These are phyloP conservation scores for Colletotrichum viniferum DNA, from an alignment of 2,329 filamentous ascomycete genomes.

Conservation along the genomic window DNA sequence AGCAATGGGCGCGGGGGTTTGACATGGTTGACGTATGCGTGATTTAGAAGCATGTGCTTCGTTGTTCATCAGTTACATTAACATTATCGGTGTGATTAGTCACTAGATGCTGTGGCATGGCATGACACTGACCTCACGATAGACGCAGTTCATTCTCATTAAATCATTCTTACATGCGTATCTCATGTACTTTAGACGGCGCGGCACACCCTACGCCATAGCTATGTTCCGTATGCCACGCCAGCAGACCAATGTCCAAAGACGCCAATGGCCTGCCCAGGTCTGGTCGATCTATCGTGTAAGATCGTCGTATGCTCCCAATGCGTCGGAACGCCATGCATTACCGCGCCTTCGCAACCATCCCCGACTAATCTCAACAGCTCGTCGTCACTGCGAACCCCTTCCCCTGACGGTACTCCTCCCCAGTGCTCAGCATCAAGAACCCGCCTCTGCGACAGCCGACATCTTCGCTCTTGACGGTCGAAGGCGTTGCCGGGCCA, in stretches of 20 bases:
- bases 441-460: background rate
- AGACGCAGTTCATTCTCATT: background rate
- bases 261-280: background rate
- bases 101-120: background rate
- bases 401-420: background rate
- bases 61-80: background rate
- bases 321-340: background rate
- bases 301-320: background rate
- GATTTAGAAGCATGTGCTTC: background rate
- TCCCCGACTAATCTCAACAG: background rate
- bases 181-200: background rate
- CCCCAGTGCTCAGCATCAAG: constrained; percentile 3
- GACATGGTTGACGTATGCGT: background rate
- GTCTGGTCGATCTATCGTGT: background rate
- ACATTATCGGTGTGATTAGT: background rate
- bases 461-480: background rate
- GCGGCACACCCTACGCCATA: background rate
- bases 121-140: background rate
- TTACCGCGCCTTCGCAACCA: background rate
- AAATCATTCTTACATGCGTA: background rate
- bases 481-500: background rate
- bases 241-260: background rate
- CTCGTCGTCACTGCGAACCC: background rate
- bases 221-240: background rate
- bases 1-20: background rate